Percentiles rank a stretch among this genome's conserved stretches.
Conservation (phyloP, 202 grass and related monocot genomes). For the Musa balbisiana region DNA sequence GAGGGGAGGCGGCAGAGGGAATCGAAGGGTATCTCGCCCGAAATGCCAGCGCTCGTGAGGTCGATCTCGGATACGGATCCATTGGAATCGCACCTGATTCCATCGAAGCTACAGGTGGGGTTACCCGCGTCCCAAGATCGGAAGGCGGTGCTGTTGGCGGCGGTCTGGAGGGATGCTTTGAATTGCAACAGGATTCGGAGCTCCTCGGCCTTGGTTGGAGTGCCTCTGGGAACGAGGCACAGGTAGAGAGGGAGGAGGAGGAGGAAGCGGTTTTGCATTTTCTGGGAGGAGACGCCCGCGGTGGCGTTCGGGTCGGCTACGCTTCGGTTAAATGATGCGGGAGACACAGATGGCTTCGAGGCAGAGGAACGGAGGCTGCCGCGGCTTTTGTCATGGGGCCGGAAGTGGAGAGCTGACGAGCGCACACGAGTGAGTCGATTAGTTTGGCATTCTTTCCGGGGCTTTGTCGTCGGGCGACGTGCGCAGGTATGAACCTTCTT, state of each 20-base stretch:
- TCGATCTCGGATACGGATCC: slow-evolving; percentile 8
- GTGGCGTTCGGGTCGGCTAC: not conserved
- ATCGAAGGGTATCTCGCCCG: not conserved
- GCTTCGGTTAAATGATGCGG: not conserved
- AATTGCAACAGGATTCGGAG: not conserved
- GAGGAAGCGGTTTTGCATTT: too few relatives aligned
- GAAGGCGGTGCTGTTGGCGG: not conserved
- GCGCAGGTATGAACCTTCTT: not conserved
- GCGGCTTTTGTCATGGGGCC: not conserved
- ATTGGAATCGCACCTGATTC: not conserved
- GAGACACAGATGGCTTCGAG: not conserved
- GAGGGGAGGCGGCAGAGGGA: slow-evolving; percentile 2
- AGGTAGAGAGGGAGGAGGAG: not conserved
- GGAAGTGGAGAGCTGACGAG: not conserved
- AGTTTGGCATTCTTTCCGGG: not conserved
- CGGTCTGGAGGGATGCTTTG: not conserved
- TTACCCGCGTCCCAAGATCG: not conserved
- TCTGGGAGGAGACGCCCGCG: not conserved
- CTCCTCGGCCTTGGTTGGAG: not conserved
- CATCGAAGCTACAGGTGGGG: not conserved
- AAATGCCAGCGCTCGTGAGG: not conserved
- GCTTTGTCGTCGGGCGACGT: not conserved
- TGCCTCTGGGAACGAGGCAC: not conserved
- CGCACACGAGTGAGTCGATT: not conserved
- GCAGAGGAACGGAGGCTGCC: not conserved